These are phyloP conservation scores for Lithohypha guttulata DNA, from an alignment of 2,329 filamentous ascomycete genomes.

Conservation along the genomic window DNA sequence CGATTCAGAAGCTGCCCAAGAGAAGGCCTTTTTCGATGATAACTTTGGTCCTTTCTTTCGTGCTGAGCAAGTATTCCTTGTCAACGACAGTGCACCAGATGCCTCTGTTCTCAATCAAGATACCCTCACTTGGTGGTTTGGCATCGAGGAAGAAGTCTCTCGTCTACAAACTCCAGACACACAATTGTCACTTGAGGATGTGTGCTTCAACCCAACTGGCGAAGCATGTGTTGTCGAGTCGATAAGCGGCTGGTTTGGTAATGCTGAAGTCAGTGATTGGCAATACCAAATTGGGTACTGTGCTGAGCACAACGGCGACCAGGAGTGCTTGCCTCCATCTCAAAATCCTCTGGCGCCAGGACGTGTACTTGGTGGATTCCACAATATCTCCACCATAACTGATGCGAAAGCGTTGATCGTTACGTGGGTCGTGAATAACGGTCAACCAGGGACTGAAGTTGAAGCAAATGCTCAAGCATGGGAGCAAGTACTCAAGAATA, in stretches of 20 bases:
- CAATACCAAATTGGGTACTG: slow-evolving; percentile 60
- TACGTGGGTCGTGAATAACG: slow-evolving; percentile 91
- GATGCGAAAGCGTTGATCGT: slow-evolving; percentile 72
- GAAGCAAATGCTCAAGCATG: slow-evolving; percentile 74
- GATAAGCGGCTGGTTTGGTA: slow-evolving; percentile 74
- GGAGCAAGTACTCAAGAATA: slow-evolving; percentile 66
- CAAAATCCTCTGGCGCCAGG: slow-evolving; percentile 77
- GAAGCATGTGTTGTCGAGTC: slow-evolving; percentile 88
- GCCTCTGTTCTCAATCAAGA: slow-evolving; percentile 76
- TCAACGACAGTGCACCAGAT: slow-evolving; percentile 62
- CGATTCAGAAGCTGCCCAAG: slow-evolving; percentile 75
- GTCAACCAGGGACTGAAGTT: slow-evolving; percentile 59
- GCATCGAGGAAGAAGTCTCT: slow-evolving; percentile 67
- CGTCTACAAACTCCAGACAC: slow-evolving; percentile 59
- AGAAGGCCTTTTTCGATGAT: slow-evolving; percentile 86
- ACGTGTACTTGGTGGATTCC: slow-evolving; percentile 75
- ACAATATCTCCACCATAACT: slow-evolving; percentile 45
- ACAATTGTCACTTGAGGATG: slow-evolving; percentile 62
- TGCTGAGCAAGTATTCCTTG: slow-evolving; percentile 82
- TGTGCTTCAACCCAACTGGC: slow-evolving; percentile 90
- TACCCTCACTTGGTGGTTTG: slow-evolving; percentile 87
- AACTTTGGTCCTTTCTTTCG: slow-evolving; percentile 96
- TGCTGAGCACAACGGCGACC: slow-evolving; percentile 60
- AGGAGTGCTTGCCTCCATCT: slow-evolving; percentile 72
- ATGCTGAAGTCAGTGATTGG: slow-evolving; percentile 58